phyloP scores from a whole-genome alignment of 2,329 filamentous ascomycete species.

The Aspergillus chevalieri region DNA sequence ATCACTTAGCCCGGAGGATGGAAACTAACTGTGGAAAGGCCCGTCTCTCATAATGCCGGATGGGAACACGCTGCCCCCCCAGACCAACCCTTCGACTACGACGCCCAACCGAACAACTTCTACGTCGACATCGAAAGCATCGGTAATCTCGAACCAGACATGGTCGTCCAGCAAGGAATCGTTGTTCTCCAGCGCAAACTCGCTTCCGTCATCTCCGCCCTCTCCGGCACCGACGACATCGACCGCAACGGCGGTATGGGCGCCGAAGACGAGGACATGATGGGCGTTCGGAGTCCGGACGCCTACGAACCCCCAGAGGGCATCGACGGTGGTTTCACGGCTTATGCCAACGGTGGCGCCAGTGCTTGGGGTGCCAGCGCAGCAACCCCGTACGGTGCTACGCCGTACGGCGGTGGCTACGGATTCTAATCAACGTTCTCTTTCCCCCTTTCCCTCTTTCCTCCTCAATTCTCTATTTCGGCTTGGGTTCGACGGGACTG shows the following conservation, averaged over 20 bases:
- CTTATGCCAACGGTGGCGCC: slow-evolving; percentile 42
- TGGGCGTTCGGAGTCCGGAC: slow-evolving; percentile 47
- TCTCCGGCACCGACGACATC: slow-evolving; percentile 48
- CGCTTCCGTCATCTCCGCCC: slow-evolving; percentile 65
- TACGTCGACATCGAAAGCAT: slow-evolving; percentile 91
- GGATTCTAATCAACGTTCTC: slow-evolving; percentile 16
- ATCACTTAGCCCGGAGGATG: not conserved
- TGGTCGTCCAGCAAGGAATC: slow-evolving; percentile 83
- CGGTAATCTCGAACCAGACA: slow-evolving; percentile 81
- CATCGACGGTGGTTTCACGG: slow-evolving; percentile 37
- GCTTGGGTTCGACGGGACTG: not conserved
- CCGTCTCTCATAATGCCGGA: slow-evolving; percentile 43
- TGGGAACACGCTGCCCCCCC: slow-evolving; percentile 74
- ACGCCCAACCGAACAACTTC: slow-evolving; percentile 76
- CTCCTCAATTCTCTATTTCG: not conserved
- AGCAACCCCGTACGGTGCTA: slow-evolving; percentile 54
- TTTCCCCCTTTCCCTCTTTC: not conserved
- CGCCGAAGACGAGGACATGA: slow-evolving; percentile 40
- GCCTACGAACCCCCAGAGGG: slow-evolving; percentile 43
- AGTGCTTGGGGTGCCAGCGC: slow-evolving; percentile 61
- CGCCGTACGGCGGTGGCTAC: slow-evolving; percentile 20
- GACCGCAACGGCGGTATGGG: slow-evolving; percentile 47
- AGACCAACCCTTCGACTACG: slow-evolving; percentile 84
- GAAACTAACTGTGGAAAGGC: slow-evolving; percentile 18
- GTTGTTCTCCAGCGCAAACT: slow-evolving; percentile 85